Base-by-base conservation (phyloP, 2,329 filamentous ascomycete species). In the Diaporthe velutina region DNA sequence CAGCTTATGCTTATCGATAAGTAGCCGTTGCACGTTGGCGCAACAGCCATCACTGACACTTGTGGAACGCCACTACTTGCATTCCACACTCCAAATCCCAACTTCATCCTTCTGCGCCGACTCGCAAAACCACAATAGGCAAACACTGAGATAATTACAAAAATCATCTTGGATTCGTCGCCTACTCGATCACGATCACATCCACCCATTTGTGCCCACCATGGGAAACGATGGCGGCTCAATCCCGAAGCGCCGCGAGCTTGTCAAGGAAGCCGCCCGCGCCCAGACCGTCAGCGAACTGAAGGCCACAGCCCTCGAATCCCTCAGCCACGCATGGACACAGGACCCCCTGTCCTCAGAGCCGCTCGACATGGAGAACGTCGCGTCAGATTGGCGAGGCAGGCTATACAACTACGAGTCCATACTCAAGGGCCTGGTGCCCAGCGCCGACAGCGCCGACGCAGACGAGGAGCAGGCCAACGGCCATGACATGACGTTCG, bases 191-290 rank as follows among this genome's bases (percentile, higher is more conserved):
- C 19, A n/a, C 30, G 7, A 17, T 6, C 57, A 3, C 10, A 40
- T 9, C n/a, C 22, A 45, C 2, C 17, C 19, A 13, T 13, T 28
- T 9, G 30, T 42, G 67, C 38, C 33, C 48, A 82, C 70, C 79
- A 98, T 99, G 97, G 97, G 97, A 83, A 99, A 99, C 86, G 97
- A 99, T 83, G 97, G 97, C 79, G 97, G 97, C 82, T 96, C 95
- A 79, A 99, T 99, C 79, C 97, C 97, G 7, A 98, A 94, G 77
- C 94, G 97, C 42, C 94, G 95, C 81, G 97, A 99, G 84, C 94
- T 99, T 60, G 97, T 99, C 83, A 98, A 98, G 85, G 93, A 96
- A 84, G 95, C 96, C 38, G 95, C 96, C 55, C 94, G 95, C 79
- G 90, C 92, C 70, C 94, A 94, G 30, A 97, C 94, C 45, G 90